Evolutionary conservation across 1,139 yeast species (phyloP), one percentile per base, ranked within the genome.

Genomic region (Kluyveromyces marxianus): DNA sequence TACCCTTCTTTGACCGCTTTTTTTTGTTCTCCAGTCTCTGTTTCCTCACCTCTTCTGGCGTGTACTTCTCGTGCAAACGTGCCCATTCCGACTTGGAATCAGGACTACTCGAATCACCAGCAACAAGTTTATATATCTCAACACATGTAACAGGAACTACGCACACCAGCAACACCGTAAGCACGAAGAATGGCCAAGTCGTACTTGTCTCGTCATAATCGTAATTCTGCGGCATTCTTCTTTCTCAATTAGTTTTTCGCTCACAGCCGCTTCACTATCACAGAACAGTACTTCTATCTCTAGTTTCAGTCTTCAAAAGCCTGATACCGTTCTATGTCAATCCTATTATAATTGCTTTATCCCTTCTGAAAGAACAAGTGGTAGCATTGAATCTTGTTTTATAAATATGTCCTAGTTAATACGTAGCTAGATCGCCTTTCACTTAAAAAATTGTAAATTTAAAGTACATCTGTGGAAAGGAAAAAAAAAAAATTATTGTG

Each of bases 181-280:
- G 69, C 48, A 84, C 78, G 61, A 90, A 92, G 64, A 83, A 89
- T 39, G 98, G 98, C 97, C 97, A 92, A 4, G 95, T 89, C 59
- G 88, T 95, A 40, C 92, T 81, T 57, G 81, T 79, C 65, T 89
- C 97, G 69, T 92, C 98, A 66, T 90, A 92, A 49, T 77, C 81
- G 59, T 82, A 82, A 50, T 53, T 60, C 39, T 55, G 55, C 25
- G 66, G 58, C 67, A 63, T 63, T 74, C 34, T n/a, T 32, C 34
- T n/a, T 32, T 32, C 8, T 14, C 21, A 74, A 45, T n/a, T 30
- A 30, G 21, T 14, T 14, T 14, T 14, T 14, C 21, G 21, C 21
- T 14, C 21, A 14, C 21, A 14, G 21, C 21, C 21, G 21, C 21
- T 14, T 14, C 21, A 14, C 21, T 14, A 14, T 14, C 21, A 14